A percentile compares a stretch with the other conserved stretches of the same genome.
Conservation (phyloP, 176 grass and related monocot genomes). For the Triticum turgidum region DNA sequence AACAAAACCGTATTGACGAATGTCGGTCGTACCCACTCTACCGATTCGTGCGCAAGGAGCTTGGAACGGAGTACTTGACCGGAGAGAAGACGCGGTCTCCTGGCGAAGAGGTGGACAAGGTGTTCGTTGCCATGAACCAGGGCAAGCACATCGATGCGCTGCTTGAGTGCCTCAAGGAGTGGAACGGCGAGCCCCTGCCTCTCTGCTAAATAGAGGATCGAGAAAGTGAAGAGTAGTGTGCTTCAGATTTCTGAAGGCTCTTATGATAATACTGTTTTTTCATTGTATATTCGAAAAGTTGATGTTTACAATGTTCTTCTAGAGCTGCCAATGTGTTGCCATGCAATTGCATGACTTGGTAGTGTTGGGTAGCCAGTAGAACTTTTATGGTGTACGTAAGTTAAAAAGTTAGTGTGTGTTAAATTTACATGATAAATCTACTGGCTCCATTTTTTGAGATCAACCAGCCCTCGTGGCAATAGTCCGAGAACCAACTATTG, state of each 20-base stretch:
- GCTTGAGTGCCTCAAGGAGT: constrained; percentile 78
- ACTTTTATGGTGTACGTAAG: no score
- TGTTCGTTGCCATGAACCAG: constrained; percentile 58
- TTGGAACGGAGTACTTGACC: constrained; percentile 48
- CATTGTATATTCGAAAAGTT: no score
- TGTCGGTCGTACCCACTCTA: constrained; percentile 70
- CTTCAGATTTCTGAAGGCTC: background rate
- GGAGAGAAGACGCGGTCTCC: constrained; percentile 68
- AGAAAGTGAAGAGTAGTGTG: background rate
- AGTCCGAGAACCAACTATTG: background rate
- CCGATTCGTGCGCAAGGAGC: constrained; percentile 60
- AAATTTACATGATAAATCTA: background rate
- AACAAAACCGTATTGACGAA: constrained; percentile 45
- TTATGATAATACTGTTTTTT: background rate
- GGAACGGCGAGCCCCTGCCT: constrained; percentile 66
- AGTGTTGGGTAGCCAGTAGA: no score
- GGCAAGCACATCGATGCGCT: constrained; percentile 58
- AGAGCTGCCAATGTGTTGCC: no score
- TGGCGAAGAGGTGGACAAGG: constrained; percentile 66
- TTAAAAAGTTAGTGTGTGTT: background rate
- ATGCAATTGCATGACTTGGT: no score
- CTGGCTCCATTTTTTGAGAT: background rate
- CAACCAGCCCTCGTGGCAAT: no score
- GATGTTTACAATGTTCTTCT: no score
- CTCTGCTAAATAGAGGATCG: constrained; percentile 34